Conservation (phyloP, 2,329 filamentous ascomycete species). For the Penicillium brevicompactum region DNA sequence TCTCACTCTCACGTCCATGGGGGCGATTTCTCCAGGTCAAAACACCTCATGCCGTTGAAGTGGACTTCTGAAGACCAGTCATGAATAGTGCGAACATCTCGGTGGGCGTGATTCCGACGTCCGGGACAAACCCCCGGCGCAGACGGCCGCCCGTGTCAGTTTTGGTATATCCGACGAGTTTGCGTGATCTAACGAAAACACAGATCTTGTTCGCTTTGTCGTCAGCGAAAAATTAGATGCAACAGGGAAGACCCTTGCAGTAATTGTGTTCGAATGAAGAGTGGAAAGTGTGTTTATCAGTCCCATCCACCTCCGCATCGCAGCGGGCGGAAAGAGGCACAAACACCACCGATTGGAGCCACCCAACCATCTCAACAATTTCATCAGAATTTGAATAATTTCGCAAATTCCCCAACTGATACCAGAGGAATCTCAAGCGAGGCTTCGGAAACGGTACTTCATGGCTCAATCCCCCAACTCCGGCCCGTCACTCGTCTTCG, state of each 20-base stretch:
- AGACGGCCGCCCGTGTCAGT: conserved; percentile 50
- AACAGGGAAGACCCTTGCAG: conserved; percentile 61
- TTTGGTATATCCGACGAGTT: neutral
- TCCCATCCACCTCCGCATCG: conserved; percentile 8
- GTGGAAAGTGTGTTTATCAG: conserved; percentile 27
- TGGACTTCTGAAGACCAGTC: neutral
- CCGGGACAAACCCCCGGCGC: conserved; percentile 38
- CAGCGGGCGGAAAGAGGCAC: neutral
- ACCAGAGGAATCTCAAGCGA: conserved; percentile 9
- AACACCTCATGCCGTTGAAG: neutral
- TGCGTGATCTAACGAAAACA: neutral
- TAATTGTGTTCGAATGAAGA: conserved; percentile 55
- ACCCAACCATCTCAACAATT: neutral
- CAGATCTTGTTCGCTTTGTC: conserved; percentile 60
- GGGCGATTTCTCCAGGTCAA: neutral
- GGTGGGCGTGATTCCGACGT: conserved; percentile 15
- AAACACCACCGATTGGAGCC: neutral
- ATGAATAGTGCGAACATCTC: neutral
- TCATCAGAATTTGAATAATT: neutral
- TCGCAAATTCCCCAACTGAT: conserved; percentile 1
- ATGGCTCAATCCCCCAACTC: conserved; percentile 20
- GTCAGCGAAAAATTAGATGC: conserved; percentile 64
- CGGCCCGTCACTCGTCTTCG: conserved; percentile 23
- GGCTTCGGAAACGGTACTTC: conserved; percentile 8
- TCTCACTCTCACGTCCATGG: neutral